Evolutionary conservation across 2,329 filamentous ascomycete species (phyloP), one percentile per base, ranked within the genome.

Genomic region (Stachybotrys chlorohalonatus): DNA sequence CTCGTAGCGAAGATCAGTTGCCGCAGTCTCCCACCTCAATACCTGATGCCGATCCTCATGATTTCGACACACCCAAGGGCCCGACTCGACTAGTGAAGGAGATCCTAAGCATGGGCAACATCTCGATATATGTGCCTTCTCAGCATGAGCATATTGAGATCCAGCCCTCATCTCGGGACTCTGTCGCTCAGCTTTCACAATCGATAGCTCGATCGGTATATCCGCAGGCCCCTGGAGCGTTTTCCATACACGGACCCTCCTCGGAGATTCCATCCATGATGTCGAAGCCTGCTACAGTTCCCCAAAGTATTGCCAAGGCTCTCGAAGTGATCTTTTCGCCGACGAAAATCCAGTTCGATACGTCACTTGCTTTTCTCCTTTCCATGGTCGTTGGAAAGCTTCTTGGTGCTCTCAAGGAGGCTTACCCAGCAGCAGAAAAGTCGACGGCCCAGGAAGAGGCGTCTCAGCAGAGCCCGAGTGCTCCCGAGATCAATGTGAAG

Each of bases 161-260:
- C 7, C 60, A 72, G 5, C 51, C 66, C 15, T 56, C 60, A 7
- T 58, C 63, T 1, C 61, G 65, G 0, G 66, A 68, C 31, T 65
- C 68, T 0, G 55, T 63, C 3, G 55, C 62, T 8, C 60, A 66
- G 30, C 59, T 69, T 7, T 62, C 64, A 7, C 62, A 67, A 36
- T 65, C 68, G 13, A 57, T 76, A 45, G 63, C 64, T 0, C 68
- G 63, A 45, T 78, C 76, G 1, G 57, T 72, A 11, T 73, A 73
- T n/a, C 75, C 77, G 0, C 74, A 83, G 61, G 64, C 85, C 3
- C 83, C 83, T 1, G 84, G 83, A 1, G 77, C 83, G 2, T 86
- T 86, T 63, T 86, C 83, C 0, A 69, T 81, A 2, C 68, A 78
- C 47, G 60, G 58, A 3, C 54, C 59, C 9, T 7, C 36, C 3